Evolutionary conservation across 1,139 yeast species (phyloP).

Genomic region (Pichia sp.): DNA sequence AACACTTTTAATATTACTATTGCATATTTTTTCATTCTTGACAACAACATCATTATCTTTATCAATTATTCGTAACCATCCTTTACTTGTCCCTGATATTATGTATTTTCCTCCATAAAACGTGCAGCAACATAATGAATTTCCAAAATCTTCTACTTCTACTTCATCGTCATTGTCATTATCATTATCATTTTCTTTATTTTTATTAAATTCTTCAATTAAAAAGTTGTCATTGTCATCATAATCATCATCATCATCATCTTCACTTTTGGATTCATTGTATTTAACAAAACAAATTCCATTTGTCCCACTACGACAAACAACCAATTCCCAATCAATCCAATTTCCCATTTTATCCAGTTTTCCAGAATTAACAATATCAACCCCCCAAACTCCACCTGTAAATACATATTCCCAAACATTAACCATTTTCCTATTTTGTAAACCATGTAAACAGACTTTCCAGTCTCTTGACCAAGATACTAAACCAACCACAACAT

Average conservation of each 20-base stretch:
- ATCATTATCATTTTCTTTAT: conserved; percentile 18
- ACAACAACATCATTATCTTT: conserved; percentile 32
- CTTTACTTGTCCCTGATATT: conserved; percentile 74
- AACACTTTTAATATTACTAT: conserved; percentile 67
- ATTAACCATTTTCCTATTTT: conserved; percentile 33
- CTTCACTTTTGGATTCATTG: conserved; percentile 22
- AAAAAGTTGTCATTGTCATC: conserved; percentile 3
- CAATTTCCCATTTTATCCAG: background rate
- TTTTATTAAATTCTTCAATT: background rate
- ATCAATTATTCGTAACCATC: conserved; percentile 56
- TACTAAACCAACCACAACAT: conserved; percentile 33
- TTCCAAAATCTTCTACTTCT: conserved; percentile 17
- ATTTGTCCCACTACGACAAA: conserved; percentile 43
- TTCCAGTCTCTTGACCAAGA: conserved; percentile 84
- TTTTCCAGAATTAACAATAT: conserved; percentile 38
- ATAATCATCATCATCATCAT: background rate
- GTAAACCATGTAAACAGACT: conserved; percentile 75
- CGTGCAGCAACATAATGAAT: conserved; percentile 29
- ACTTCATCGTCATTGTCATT: background rate
- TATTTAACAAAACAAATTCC: conserved; percentile 52
- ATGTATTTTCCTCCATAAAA: conserved; percentile 47
- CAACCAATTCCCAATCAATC: conserved; percentile 31
- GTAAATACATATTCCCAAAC: conserved; percentile 47
- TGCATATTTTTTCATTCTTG: conserved; percentile 50
- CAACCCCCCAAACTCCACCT: conserved; percentile 68